Evolutionary conservation across 2,329 filamentous ascomycete genomes (phyloP).

Genomic region (Leptodontidium sp.): DNA sequence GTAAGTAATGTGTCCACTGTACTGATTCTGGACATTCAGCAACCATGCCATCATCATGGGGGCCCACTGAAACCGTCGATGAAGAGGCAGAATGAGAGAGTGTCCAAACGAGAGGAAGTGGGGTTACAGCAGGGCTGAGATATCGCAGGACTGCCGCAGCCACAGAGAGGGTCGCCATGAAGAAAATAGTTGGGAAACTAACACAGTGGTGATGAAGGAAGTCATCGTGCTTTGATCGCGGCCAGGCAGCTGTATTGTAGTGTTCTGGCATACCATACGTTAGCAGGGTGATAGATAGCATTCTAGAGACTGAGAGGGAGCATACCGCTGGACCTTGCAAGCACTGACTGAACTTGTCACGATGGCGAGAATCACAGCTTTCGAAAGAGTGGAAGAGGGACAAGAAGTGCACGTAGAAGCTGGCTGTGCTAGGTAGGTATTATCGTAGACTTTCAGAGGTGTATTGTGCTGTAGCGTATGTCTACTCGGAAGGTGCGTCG

Average conservation of each 20-base stretch:
- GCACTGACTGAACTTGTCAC: neutral
- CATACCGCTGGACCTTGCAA: constrained; percentile 3
- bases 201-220: constrained; percentile 85
- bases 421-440: neutral
- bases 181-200: constrained; percentile 55
- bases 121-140: constrained; percentile 35
- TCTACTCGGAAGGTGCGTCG: neutral
- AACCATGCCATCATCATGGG: constrained; percentile 40
- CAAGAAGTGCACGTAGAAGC: neutral
- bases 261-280: constrained; percentile 41
- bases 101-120: constrained; percentile 40
- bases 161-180: constrained; percentile 43
- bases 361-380: neutral
- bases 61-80: constrained; percentile 33
- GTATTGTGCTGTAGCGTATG: neutral
- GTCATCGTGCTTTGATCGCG: constrained; percentile 62
- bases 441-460: neutral
- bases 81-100: constrained; percentile 44
- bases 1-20: constrained; percentile 49
- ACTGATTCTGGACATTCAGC: neutral
- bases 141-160: constrained; percentile 47
- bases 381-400: neutral
- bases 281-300: constrained; percentile 41
- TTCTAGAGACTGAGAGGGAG: neutral
- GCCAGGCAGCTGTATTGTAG: neutral